Percentiles rank a stretch among this genome's conserved stretches.
Evolutionary conservation across 1,139 yeast species (phyloP).

Genomic region (Saccharomyces hybrid): DNA sequence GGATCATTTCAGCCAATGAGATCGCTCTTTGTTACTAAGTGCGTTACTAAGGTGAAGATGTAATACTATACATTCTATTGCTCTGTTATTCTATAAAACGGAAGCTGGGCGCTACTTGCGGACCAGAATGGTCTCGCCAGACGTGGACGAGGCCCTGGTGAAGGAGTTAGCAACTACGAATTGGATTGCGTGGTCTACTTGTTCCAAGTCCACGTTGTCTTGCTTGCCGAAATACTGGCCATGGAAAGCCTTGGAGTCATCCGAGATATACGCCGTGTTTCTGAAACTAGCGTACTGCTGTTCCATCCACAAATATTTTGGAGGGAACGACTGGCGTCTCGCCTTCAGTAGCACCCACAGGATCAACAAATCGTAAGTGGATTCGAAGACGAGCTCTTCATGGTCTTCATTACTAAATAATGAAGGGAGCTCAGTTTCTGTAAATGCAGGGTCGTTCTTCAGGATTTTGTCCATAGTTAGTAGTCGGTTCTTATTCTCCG

Average conservation of each 20-base stretch:
- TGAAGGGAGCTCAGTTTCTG: constrained; percentile 13
- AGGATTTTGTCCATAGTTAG: constrained; percentile 22
- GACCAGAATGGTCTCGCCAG: not conserved
- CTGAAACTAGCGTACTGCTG: constrained; percentile 4
- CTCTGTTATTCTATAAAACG: not conserved
- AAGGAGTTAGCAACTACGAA: constrained; percentile 16
- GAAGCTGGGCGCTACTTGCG: not conserved
- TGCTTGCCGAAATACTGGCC: not conserved
- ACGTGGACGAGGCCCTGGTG: constrained; percentile 9
- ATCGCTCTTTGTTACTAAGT: not conserved
- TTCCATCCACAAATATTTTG: constrained; percentile 16
- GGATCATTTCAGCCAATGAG: not conserved
- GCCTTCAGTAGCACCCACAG: constrained; percentile 23
- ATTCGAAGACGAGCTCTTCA: constrained; percentile 17
- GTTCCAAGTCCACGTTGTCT: constrained; percentile 8
- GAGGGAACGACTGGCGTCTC: constrained; percentile 11
- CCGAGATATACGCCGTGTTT: constrained; percentile 1
- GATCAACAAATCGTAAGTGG: constrained; percentile 17
- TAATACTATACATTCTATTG: not conserved
- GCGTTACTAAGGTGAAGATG: not conserved
- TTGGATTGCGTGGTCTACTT: constrained; percentile 10
- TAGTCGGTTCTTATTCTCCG: constrained; percentile 14
- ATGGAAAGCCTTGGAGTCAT: constrained; percentile 7
- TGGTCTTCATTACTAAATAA: constrained; percentile 10
- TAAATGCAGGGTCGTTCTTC: constrained; percentile 21